Evolutionary conservation across 768 basidiomycete species (phyloP).

Genomic region (Xerocomus potaroensis): DNA sequence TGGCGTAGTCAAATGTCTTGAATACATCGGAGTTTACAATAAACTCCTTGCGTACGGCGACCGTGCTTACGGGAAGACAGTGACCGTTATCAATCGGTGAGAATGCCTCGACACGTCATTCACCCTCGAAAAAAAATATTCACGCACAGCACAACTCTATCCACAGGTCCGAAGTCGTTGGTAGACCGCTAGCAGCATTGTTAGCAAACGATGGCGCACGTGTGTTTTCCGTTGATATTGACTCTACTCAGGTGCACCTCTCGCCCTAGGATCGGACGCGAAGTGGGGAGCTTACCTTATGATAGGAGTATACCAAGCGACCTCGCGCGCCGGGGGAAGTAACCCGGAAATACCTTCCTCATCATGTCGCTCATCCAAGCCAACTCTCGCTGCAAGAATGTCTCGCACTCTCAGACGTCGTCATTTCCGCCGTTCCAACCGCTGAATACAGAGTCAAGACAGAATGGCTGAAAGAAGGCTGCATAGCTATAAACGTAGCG

Average conservation of each 20-base stretch:
- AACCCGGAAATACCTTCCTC: constrained; percentile 70
- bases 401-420: constrained; percentile 83
- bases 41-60: constrained; percentile 89
- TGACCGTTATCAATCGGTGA: constrained; percentile 93
- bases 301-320: constrained; percentile 89
- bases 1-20: constrained; percentile 93
- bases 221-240: constrained; percentile 93
- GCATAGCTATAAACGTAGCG: constrained; percentile 88
- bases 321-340: constrained; percentile 44
- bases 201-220: constrained; percentile 95
- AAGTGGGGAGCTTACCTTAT: background rate
- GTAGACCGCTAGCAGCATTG: constrained; percentile 91
- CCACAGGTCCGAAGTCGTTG: constrained; percentile 89
- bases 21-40: constrained; percentile 91
- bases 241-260: constrained; percentile 70
- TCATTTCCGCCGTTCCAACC: constrained; percentile 90
- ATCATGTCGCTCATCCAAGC: constrained; percentile 74
- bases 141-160: background rate
- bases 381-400: constrained; percentile 71
- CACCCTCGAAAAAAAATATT: background rate
- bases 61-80: constrained; percentile 86
- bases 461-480: constrained; percentile 87
- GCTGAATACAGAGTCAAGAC: constrained; percentile 86
- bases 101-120: constrained; percentile 6
- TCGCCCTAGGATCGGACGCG: background rate